phyloP scores from a whole-genome alignment of 306 rosid genomes.

The Hylodesmum podocarpum region DNA sequence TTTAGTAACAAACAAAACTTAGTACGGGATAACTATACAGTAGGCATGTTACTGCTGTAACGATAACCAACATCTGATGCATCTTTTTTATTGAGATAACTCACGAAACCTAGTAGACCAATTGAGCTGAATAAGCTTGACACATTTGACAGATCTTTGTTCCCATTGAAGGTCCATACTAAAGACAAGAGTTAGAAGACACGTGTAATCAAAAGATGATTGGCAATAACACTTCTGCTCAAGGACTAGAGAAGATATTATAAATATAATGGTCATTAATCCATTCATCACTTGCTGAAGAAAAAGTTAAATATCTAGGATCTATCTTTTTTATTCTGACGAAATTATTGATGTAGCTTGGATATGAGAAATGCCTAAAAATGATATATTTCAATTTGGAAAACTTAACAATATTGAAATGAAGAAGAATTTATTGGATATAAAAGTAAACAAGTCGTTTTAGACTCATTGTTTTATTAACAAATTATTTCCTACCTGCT shows the following conservation, averaged over 20 bases:
- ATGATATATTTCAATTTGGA: constrained; percentile 13
- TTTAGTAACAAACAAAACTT: constrained; percentile 11
- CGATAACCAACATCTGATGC: neutral
- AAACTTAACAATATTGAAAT: neutral
- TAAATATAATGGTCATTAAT: neutral
- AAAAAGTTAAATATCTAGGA: neutral
- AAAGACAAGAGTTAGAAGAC: neutral
- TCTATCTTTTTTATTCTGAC: neutral
- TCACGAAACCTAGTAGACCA: no score
- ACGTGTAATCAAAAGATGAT: neutral
- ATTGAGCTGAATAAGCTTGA: no score
- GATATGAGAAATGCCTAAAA: constrained; percentile 11
- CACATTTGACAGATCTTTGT: neutral
- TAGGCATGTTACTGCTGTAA: neutral
- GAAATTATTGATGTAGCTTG: neutral
- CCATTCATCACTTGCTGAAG: neutral
- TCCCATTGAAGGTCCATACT: neutral
- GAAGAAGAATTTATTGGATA: neutral
- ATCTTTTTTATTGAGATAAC: no score
- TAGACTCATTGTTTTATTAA: neutral
- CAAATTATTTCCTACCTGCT: neutral
- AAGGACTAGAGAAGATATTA: neutral
- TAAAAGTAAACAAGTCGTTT: neutral
- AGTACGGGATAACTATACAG: neutral
- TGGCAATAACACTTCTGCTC: constrained; percentile 1